Percentiles rank a stretch among this genome's conserved stretches.
Evolutionary conservation across 768 basidiomycete species (phyloP).

Genomic region (Suillus clintonianus): DNA sequence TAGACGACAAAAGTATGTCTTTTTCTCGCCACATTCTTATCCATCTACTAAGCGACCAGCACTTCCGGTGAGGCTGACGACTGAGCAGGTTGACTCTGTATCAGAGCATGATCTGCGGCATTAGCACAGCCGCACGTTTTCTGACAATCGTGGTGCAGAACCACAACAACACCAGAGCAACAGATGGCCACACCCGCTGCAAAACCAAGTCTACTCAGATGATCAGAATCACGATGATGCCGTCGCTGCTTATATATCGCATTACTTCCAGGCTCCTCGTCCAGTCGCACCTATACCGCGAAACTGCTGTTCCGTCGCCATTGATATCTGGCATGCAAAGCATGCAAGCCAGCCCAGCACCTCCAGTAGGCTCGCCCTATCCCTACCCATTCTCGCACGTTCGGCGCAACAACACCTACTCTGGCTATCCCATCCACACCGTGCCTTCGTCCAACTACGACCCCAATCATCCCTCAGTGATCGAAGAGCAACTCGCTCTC

Average conservation of each 20-base stretch:
- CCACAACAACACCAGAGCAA: slow-evolving; percentile 23
- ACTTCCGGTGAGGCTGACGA: slow-evolving; percentile 8
- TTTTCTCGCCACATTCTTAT: too few relatives aligned
- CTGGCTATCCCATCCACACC: slow-evolving; percentile 40
- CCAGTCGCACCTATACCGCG: slow-evolving; percentile 76
- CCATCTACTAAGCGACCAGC: too few relatives aligned
- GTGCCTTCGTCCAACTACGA: slow-evolving; percentile 43
- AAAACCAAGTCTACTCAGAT: slow-evolving; percentile 48
- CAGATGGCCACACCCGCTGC: slow-evolving; percentile 39
- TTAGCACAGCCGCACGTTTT: slow-evolving; percentile 21
- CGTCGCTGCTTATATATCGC: slow-evolving; percentile 57
- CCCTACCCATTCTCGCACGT: slow-evolving; percentile 79
- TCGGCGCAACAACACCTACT: slow-evolving; percentile 49
- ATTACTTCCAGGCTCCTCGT: slow-evolving; percentile 59
- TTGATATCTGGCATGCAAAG: slow-evolving; percentile 54
- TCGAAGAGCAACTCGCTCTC: slow-evolving; percentile 69
- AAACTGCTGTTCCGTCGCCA: slow-evolving; percentile 73
- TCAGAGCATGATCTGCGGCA: slow-evolving; percentile 20
- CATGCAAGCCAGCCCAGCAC: slow-evolving; percentile 54
- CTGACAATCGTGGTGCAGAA: slow-evolving; percentile 21
- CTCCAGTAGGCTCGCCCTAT: slow-evolving; percentile 72
- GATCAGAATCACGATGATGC: slow-evolving; percentile 68
- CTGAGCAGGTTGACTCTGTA: slow-evolving; percentile 17
- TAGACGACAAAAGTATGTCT: too few relatives aligned
- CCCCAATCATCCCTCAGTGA: slow-evolving; percentile 46